These are phyloP conservation scores for Yamadazyma atmosphaerica DNA, from an alignment of 1,139 yeast genomes.

Conservation along the genomic window DNA sequence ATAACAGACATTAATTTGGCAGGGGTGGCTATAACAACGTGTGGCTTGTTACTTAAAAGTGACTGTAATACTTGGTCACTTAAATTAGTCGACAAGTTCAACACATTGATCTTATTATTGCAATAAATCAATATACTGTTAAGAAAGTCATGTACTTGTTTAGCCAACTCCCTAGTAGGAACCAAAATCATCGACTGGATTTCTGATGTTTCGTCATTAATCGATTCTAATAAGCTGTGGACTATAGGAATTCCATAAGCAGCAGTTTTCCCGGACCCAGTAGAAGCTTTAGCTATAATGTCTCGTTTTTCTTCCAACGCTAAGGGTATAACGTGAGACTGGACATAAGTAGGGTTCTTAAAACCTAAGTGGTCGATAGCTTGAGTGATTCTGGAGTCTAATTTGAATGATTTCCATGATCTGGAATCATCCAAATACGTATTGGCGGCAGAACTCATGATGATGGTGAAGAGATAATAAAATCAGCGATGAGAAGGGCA, in stretches of 20 bases:
- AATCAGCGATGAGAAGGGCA: background rate
- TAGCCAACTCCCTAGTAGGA: slow-evolving; percentile 83
- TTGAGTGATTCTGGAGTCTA: slow-evolving; percentile 81
- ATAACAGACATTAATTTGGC: slow-evolving; percentile 66
- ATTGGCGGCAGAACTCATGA: slow-evolving; percentile 47
- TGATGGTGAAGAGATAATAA: background rate
- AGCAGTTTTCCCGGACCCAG: slow-evolving; percentile 90
- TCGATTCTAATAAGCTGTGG: slow-evolving; percentile 54
- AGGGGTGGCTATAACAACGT: slow-evolving; percentile 86
- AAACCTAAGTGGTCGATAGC: slow-evolving; percentile 83
- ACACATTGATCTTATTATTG: slow-evolving; percentile 60
- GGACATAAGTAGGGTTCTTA: slow-evolving; percentile 84
- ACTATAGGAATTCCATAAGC: slow-evolving; percentile 81
- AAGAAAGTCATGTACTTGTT: slow-evolving; percentile 75
- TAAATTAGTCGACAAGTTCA: slow-evolving; percentile 73
- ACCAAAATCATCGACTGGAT: slow-evolving; percentile 66
- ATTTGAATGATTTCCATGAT: slow-evolving; percentile 68
- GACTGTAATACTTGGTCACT: slow-evolving; percentile 75
- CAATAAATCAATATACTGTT: slow-evolving; percentile 71
- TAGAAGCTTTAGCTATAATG: slow-evolving; percentile 82
- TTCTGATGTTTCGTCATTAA: slow-evolving; percentile 23
- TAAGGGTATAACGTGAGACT: slow-evolving; percentile 87
- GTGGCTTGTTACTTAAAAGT: slow-evolving; percentile 71
- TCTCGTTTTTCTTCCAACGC: slow-evolving; percentile 87
- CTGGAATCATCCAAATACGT: slow-evolving; percentile 69